These are phyloP conservation scores for Dioszegia crocea DNA, from an alignment of 768 basidiomycete species.

Conservation along the genomic window DNA sequence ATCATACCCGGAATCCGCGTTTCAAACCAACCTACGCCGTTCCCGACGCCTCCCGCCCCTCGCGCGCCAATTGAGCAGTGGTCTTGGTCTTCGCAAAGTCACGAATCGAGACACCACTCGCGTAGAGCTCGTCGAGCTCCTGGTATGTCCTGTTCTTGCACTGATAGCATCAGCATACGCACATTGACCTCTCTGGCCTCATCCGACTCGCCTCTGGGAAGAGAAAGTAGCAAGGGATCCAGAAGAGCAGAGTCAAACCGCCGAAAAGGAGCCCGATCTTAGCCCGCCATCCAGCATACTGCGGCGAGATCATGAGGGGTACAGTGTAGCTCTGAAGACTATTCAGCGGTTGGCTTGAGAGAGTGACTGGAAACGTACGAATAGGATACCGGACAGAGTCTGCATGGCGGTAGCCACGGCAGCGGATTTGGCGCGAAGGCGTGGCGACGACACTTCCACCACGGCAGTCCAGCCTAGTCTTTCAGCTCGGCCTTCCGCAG, in stretches of 20 bases:
- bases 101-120: constrained; percentile 26
- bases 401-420: constrained; percentile 15
- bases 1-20: too few relatives aligned
- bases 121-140: constrained; percentile 42
- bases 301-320: constrained; percentile 19
- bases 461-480: constrained; percentile 10
- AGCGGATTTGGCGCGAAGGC: constrained; percentile 21
- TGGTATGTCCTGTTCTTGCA: constrained; percentile 23
- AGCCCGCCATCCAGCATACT: constrained; percentile 23
- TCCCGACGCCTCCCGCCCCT: not conserved
- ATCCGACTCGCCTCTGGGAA: constrained; percentile 16
- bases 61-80: not conserved
- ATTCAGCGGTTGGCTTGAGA: not conserved
- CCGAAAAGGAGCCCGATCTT: constrained; percentile 21
- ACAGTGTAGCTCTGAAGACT: constrained; percentile 11
- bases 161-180: not conserved
- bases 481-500: not conserved
- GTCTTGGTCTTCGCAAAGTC: constrained; percentile 21
- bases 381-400: constrained; percentile 8
- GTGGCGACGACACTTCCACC: constrained; percentile 22
- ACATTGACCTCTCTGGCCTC: not conserved
- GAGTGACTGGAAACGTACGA: constrained; percentile 5
- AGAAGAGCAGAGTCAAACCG: not conserved
- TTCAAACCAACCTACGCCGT: not conserved
- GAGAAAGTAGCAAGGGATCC: constrained; percentile 13